phyloP scores from a whole-genome alignment of 2,329 filamentous ascomycete species.

The Sporothrix variecibatus region DNA sequence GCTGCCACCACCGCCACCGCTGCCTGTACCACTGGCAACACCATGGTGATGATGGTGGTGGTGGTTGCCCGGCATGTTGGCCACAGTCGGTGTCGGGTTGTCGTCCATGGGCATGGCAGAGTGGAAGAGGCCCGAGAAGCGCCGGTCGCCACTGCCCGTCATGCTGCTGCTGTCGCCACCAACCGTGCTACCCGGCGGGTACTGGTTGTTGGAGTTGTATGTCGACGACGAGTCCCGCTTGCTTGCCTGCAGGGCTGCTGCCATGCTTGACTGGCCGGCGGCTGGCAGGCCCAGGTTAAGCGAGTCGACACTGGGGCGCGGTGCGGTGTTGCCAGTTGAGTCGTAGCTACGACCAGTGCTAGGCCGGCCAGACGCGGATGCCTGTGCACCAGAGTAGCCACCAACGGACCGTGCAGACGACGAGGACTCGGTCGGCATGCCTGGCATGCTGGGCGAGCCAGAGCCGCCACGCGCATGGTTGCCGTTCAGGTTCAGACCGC shows the following conservation, averaged over 20 bases:
- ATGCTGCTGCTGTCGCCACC: background rate
- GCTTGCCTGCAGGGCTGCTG: constrained; percentile 34
- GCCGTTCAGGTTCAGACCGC: constrained; percentile 39
- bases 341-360: constrained; percentile 63
- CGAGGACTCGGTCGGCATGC: constrained; percentile 40
- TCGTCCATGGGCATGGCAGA: constrained; percentile 82
- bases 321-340: constrained; percentile 41
- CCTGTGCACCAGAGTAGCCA: background rate
- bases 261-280: constrained; percentile 43
- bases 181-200: constrained; percentile 43
- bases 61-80: constrained; percentile 31
- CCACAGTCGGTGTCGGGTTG: constrained; percentile 30
- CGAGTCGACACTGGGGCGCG: constrained; percentile 32
- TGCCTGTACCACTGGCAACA: too few species aligned
- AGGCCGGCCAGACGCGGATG: constrained; percentile 48
- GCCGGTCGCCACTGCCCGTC: constrained; percentile 37
- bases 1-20: constrained; percentile 45
- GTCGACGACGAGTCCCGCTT: constrained; percentile 59
- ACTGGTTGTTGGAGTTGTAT: constrained; percentile 51
- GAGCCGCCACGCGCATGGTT: constrained; percentile 52
- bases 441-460: constrained; percentile 42
- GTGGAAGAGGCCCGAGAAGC: constrained; percentile 78
- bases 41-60: background rate
- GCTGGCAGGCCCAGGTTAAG: constrained; percentile 48
- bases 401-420: constrained; percentile 48